Percentiles rank a stretch among this genome's conserved stretches.
Conservation (phyloP, 2,329 filamentous ascomycete genomes). For the Talaromyces marneffei region DNA sequence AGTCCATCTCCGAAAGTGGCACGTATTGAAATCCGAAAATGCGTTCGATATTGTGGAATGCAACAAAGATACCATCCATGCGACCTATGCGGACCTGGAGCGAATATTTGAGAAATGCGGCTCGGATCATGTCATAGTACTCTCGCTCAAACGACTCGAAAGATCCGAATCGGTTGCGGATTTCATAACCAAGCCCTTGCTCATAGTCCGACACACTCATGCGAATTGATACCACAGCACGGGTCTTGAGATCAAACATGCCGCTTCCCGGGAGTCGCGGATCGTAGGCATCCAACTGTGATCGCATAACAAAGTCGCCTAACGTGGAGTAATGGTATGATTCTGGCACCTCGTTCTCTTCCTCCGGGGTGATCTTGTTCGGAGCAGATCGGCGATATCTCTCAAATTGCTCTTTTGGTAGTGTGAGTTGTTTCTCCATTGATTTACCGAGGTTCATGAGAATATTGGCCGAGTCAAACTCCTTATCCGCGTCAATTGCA, state of each 20-base stretch:
- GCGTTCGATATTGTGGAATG: conserved; percentile 87
- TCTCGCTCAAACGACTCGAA: conserved; percentile 94
- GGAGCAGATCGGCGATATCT: conserved; percentile 67
- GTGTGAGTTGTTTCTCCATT: conserved; percentile 89
- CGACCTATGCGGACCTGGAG: conserved; percentile 93
- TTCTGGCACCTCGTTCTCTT: conserved; percentile 66
- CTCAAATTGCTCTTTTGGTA: conserved; percentile 77
- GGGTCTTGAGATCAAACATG: conserved; percentile 94
- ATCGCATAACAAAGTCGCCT: conserved; percentile 87
- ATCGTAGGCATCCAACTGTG: conserved; percentile 88
- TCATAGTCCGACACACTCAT: conserved; percentile 73
- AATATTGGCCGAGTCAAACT: conserved; percentile 77
- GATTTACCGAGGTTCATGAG: conserved; percentile 90
- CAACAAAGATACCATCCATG: conserved; percentile 98
- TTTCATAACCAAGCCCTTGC: conserved; percentile 78
- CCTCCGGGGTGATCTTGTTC: conserved; percentile 59
- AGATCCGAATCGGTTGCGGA: conserved; percentile 65
- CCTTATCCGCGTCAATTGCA: conserved; percentile 92
- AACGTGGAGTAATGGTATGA: conserved; percentile 82
- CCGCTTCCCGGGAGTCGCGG: conserved; percentile 79
- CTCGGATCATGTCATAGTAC: conserved; percentile 92
- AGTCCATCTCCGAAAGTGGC: conserved; percentile 77
- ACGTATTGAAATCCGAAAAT: conserved; percentile 99
- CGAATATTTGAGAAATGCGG: conserved; percentile 94
- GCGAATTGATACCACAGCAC: conserved; percentile 83